These are phyloP conservation scores for Exophiala xenobiotica DNA, from an alignment of 2,329 filamentous ascomycete genomes.

Conservation along the genomic window DNA sequence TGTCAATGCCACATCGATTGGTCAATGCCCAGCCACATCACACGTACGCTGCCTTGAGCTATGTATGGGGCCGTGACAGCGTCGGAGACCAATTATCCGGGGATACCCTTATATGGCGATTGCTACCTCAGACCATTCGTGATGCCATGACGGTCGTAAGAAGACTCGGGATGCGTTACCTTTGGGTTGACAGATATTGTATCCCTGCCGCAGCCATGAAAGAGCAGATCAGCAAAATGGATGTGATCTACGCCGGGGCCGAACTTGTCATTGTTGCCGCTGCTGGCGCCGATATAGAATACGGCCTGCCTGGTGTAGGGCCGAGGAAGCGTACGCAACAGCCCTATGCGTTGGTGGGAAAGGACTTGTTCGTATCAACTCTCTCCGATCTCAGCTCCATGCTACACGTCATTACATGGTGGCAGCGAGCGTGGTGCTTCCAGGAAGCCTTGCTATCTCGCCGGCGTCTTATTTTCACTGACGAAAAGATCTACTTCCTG, in stretches of 20 bases:
- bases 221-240: conserved; percentile 27
- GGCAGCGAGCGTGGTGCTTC: conserved; percentile 40
- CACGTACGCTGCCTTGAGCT: conserved; percentile 24
- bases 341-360: conserved; percentile 7
- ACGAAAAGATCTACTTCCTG: conserved; percentile 23
- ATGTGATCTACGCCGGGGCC: conserved; percentile 19
- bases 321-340: conserved; percentile 13
- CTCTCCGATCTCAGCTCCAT: conserved; percentile 15
- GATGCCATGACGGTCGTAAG: conserved; percentile 24
- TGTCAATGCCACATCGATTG: background rate
- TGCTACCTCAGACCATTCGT: conserved; percentile 23
- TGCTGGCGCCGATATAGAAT: conserved; percentile 18
- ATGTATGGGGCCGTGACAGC: conserved; percentile 24
- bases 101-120: background rate
- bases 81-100: conserved; percentile 10
- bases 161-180: conserved; percentile 22
- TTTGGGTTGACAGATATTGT: conserved; percentile 32
- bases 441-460: conserved; percentile 40
- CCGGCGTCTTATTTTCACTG: conserved; percentile 38
- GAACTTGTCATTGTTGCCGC: conserved; percentile 15
- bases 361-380: conserved; percentile 7
- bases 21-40: conserved; percentile 1
- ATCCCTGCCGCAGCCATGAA: conserved; percentile 29
- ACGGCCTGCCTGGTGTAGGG: conserved; percentile 27
- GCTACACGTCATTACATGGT: conserved; percentile 33